Evolutionary conservation across 2,329 filamentous ascomycete species (phyloP).

Genomic region (Claviceps africana): DNA sequence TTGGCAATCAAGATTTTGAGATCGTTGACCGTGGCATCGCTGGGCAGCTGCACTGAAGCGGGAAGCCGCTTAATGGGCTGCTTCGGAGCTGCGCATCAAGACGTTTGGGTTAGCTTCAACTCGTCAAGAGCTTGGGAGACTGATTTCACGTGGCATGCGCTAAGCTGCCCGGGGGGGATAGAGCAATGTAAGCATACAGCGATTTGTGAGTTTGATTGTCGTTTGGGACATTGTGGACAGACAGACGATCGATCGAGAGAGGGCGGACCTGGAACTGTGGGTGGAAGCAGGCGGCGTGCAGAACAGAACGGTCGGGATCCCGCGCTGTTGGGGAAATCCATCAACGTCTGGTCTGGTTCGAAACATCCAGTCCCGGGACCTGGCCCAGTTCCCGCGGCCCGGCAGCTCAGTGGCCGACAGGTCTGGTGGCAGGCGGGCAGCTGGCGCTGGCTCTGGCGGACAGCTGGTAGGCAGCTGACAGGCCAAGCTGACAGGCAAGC

Average conservation of each 20-base stretch:
- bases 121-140: not conserved
- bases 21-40: conserved; percentile 43
- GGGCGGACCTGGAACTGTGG: not conserved
- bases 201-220: conserved; percentile 11
- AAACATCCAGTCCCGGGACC: not conserved
- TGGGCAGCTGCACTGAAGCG: conserved; percentile 31
- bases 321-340: conserved; percentile 1
- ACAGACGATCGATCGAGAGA: not conserved
- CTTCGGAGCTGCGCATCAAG: conserved; percentile 24
- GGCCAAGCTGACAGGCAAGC: no score
- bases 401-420: no score
- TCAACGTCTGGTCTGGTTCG: not conserved
- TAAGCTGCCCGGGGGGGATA: no score
- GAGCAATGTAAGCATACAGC: conserved; percentile 5
- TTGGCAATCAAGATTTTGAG: conserved; percentile 42
- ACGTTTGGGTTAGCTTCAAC: conserved; percentile 3
- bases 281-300: not conserved
- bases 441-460: not conserved
- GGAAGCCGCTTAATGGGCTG: conserved; percentile 42
- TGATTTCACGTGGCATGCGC: not conserved
- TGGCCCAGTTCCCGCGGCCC: not conserved
- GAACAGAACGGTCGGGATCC: not conserved
- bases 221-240: conserved; percentile 5
- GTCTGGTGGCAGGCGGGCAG: no score
- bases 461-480: not conserved